These are phyloP conservation scores for Boeremia exigua DNA, from an alignment of 2,329 filamentous ascomycete genomes.

Conservation along the genomic window DNA sequence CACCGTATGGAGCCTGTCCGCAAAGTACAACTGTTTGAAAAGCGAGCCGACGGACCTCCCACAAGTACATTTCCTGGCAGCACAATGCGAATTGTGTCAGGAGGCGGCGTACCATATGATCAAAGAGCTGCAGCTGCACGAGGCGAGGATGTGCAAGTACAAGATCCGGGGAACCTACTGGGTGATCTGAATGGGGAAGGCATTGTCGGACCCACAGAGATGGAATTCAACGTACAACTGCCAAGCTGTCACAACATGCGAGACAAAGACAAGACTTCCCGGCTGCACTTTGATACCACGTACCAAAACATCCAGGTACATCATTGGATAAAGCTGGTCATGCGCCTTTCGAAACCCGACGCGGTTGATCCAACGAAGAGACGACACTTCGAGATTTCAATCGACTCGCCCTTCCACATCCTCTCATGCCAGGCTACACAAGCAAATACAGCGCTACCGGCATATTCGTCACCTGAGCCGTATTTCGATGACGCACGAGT, in stretches of 20 bases:
- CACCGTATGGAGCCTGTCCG: slow-evolving; percentile 83
- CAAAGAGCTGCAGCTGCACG: slow-evolving; percentile 62
- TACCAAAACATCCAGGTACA: slow-evolving; percentile 94
- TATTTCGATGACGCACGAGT: slow-evolving; percentile 40
- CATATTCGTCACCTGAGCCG: slow-evolving; percentile 69
- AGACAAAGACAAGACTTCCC: slow-evolving; percentile 69
- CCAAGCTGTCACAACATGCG: slow-evolving; percentile 86
- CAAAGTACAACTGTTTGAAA: slow-evolving; percentile 88
- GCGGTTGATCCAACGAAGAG: slow-evolving; percentile 77
- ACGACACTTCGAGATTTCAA: slow-evolving; percentile 93
- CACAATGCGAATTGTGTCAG: slow-evolving; percentile 76
- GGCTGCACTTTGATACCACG: slow-evolving; percentile 87
- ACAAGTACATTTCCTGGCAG: slow-evolving; percentile 76
- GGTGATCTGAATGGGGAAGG: slow-evolving; percentile 77
- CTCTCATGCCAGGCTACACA: slow-evolving; percentile 93
- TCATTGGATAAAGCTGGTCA: slow-evolving; percentile 98
- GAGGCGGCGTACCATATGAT: slow-evolving; percentile 77
- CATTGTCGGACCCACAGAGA: slow-evolving; percentile 86
- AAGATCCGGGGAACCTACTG: slow-evolving; percentile 72
- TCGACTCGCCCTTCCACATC: slow-evolving; percentile 93
- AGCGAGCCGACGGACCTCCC: slow-evolving; percentile 78
- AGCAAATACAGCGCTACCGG: slow-evolving; percentile 83
- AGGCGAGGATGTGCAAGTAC: slow-evolving; percentile 61
- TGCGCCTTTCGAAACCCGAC: slow-evolving; percentile 87
- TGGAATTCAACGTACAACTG: slow-evolving; percentile 91